Percentiles rank a stretch among this genome's conserved stretches.
Evolutionary conservation across 371 early-diverging fungal species (phyloP).

Genomic region (Syncephalastrum contaminatum): DNA sequence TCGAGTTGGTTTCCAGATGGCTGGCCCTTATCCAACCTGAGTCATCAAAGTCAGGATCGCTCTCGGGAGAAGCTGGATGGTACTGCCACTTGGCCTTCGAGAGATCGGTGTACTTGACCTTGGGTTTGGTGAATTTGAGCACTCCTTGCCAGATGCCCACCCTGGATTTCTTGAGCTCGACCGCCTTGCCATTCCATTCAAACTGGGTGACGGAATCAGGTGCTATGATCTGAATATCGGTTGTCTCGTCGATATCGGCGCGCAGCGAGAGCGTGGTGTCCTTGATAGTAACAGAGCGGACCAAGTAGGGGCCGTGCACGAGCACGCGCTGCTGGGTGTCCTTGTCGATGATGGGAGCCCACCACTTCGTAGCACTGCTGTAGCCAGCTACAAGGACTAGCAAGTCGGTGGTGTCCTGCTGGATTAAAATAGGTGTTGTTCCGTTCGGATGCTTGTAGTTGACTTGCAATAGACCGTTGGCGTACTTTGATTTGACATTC

Average conservation of each 20-base stretch:
- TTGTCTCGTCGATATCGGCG: no score
- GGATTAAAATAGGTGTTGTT: slow-evolving; percentile 9
- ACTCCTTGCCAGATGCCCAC: no score
- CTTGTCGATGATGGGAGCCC: slow-evolving; percentile 13
- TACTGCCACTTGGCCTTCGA: no score
- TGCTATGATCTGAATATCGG: no score
- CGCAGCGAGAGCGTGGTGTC: no score
- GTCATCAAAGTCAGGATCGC: slow-evolving; percentile 11
- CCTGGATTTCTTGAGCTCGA: no score
- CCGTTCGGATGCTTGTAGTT: slow-evolving; percentile 21
- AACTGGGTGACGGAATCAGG: no score
- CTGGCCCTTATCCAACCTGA: slow-evolving; percentile 8
- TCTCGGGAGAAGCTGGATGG: slow-evolving; percentile 10
- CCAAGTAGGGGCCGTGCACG: no score
- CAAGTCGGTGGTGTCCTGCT: slow-evolving; percentile 6
- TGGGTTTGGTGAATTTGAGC: no score
- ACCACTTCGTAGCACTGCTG: slow-evolving; percentile 14
- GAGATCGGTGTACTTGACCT: no score
- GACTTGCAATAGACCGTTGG: slow-evolving; percentile 11
- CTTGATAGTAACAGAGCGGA: no score
- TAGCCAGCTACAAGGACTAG: slow-evolving; percentile 17
- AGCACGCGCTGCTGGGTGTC: not conserved
- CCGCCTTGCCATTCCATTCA: no score
- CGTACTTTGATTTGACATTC: slow-evolving; percentile 1
- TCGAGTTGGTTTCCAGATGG: slow-evolving; percentile 9